Conservation (phyloP, 768 basidiomycete species). For the Multifurca ochricompacta region DNA sequence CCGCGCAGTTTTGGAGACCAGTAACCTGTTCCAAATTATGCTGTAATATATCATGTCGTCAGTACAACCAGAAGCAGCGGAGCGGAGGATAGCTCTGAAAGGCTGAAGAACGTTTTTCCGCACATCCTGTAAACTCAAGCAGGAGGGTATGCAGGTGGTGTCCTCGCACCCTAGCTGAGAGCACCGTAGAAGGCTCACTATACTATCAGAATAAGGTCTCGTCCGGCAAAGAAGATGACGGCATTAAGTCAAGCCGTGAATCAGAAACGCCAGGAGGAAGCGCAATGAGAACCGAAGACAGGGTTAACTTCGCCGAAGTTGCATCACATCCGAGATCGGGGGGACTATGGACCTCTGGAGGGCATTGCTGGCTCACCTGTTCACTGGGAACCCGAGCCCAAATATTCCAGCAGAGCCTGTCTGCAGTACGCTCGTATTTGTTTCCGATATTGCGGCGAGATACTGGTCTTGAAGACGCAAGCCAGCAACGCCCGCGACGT, state of each 20-base stretch:
- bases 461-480: constrained; percentile 43
- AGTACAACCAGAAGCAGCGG: background rate
- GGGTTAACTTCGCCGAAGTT: background rate
- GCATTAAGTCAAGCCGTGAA: background rate
- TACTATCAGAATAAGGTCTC: background rate
- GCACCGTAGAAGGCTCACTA: background rate
- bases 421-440: constrained; percentile 54
- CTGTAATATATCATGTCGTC: constrained; percentile 4
- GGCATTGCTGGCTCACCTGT: constrained; percentile 41
- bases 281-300: background rate
- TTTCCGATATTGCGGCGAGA: constrained; percentile 60
- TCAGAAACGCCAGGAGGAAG: background rate
- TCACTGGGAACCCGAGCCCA: constrained; percentile 67
- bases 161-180: background rate
- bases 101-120: background rate
- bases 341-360: background rate
- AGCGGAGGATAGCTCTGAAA: background rate
- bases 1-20: background rate
- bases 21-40: constrained; percentile 20
- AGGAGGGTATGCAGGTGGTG: background rate
- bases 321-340: background rate
- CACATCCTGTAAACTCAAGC: background rate
- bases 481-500: constrained; percentile 47
- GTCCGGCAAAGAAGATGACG: background rate
- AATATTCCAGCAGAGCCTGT: constrained; percentile 59